phyloP scores from a whole-genome alignment of 257 asterid species.

The Linaria vulgaris region DNA sequence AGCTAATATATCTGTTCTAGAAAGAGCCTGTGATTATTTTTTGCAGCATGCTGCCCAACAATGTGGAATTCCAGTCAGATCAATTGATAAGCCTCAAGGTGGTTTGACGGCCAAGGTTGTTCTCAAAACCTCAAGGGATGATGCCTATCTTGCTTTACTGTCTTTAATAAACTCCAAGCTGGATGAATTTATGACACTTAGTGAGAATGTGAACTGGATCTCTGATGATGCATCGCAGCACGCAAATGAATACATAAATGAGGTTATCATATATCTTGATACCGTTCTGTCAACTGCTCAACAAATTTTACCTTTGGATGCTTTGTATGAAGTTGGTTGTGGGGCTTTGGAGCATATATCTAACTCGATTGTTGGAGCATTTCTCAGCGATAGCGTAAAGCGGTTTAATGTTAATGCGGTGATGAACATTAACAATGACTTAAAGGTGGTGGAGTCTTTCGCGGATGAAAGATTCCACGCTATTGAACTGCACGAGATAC shows the following conservation, averaged over 20 bases:
- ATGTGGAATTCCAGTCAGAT: conserved; percentile 82
- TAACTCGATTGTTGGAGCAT: conserved; percentile 62
- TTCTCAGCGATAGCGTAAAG: conserved; percentile 67
- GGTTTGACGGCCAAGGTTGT: conserved; percentile 83
- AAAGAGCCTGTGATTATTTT: conserved; percentile 88
- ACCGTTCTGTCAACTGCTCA: conserved; percentile 87
- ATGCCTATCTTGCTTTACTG: conserved; percentile 76
- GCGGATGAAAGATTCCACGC: conserved; percentile 84
- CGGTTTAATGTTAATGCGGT: conserved; percentile 73
- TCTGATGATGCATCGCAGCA: conserved; percentile 63
- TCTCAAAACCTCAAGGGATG: conserved; percentile 82
- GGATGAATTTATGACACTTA: conserved; percentile 74
- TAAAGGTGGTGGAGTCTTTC: conserved; percentile 70
- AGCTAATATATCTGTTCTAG: conserved; percentile 81
- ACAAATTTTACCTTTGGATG: conserved; percentile 82
- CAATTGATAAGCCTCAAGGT: conserved; percentile 75
- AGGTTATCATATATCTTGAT: conserved; percentile 79
- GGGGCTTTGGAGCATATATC: conserved; percentile 87
- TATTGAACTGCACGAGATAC: conserved; percentile 72
- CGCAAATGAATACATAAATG: conserved; percentile 68
- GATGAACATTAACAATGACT: conserved; percentile 53
- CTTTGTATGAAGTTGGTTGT: conserved; percentile 80
- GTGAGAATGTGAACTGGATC: conserved; percentile 81
- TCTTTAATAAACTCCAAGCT: conserved; percentile 66
- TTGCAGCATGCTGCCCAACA: conserved; percentile 98